Percentiles rank a stretch among this genome's conserved stretches.
These are phyloP conservation scores for Albizia julibrissin DNA, from an alignment of 306 rosid genomes.

Conservation along the genomic window DNA sequence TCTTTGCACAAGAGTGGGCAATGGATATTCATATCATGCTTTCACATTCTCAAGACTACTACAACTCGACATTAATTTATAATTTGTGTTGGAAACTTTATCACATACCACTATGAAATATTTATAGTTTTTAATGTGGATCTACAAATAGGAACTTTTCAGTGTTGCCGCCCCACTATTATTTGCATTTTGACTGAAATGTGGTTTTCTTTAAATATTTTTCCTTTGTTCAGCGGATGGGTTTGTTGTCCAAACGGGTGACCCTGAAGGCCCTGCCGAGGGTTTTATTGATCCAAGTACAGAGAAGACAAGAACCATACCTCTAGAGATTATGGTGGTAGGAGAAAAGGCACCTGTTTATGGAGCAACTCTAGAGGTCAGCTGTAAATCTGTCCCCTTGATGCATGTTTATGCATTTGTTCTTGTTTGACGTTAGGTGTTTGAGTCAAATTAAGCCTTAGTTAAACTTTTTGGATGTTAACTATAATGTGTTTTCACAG, in stretches of 20 bases:
- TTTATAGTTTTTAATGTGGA: conserved; percentile 1
- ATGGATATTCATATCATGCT: not conserved
- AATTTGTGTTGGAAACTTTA: not conserved
- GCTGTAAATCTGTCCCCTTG: conserved; percentile 23
- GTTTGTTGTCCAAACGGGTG: conserved; percentile 97
- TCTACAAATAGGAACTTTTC: conserved; percentile 1
- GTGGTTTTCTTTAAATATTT: conserved; percentile 25
- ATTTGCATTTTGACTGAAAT: conserved; percentile 15
- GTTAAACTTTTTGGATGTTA: conserved; percentile 14
- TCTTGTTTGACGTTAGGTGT: not conserved
- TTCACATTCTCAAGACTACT: conserved; percentile 5
- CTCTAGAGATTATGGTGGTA: conserved; percentile 70
- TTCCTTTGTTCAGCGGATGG: conserved; percentile 72
- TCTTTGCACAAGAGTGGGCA: conserved; percentile 15
- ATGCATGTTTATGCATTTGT: conserved; percentile 17
- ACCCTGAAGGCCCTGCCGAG: conserved; percentile 99
- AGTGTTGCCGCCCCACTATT: not conserved
- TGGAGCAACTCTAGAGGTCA: conserved; percentile 92
- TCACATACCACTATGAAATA: not conserved
- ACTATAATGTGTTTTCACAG: conserved; percentile 46
- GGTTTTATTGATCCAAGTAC: conserved; percentile 98
- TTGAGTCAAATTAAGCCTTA: not conserved
- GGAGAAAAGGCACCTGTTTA: conserved; percentile 92
- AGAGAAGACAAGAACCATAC: conserved; percentile 82
- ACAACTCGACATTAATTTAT: conserved; percentile 2